Evolutionary conservation across 495 filamentous ascomycete genomes (phyloP).

Genomic region (Daldinia loculata): DNA sequence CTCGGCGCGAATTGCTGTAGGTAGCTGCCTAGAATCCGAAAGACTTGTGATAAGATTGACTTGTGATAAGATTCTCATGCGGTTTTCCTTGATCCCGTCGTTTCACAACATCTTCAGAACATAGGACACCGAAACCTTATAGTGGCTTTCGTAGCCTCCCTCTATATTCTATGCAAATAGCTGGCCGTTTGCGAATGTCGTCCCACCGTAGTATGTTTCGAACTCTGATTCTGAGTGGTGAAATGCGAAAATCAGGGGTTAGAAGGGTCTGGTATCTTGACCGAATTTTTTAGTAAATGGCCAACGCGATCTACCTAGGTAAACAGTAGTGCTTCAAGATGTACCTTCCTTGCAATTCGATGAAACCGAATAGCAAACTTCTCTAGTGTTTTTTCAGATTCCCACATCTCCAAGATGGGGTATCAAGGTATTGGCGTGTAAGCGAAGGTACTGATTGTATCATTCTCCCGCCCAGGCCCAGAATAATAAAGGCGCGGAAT

Average conservation of each 20-base stretch:
- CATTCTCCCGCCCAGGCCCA: background rate
- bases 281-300: background rate
- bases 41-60: slow-evolving; percentile 27
- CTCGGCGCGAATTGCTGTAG: background rate
- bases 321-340: background rate
- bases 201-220: background rate
- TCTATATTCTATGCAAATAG: background rate
- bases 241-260: background rate
- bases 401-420: background rate
- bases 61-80: slow-evolving; percentile 27
- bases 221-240: background rate
- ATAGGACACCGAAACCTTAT: background rate
- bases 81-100: slow-evolving; percentile 24
- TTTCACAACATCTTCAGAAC: slow-evolving; percentile 22
- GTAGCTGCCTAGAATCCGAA: slow-evolving; percentile 11
- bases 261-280: background rate
- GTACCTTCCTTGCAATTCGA: background rate
- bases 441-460: background rate
- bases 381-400: background rate
- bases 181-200: background rate
- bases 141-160: background rate
- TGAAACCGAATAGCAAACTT: background rate
- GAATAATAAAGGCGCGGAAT: background rate
- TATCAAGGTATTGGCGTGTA: background rate
- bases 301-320: background rate